A percentile compares a stretch with the other conserved stretches of the same genome.
These are phyloP conservation scores for Noccaea caerulescens DNA, from an alignment of 345 rosid genomes.

Conservation along the genomic window DNA sequence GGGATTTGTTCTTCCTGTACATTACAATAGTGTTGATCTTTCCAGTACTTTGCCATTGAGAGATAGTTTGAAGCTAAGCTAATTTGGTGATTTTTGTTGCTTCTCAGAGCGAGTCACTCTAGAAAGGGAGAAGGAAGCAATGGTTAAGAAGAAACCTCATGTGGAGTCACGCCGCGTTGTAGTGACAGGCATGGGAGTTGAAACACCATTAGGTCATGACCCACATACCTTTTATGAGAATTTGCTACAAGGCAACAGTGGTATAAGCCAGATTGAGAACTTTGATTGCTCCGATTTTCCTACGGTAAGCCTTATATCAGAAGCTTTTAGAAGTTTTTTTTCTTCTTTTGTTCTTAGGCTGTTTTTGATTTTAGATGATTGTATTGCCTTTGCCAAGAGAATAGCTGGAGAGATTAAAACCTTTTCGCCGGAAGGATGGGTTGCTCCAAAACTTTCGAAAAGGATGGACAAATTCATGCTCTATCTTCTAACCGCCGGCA, in stretches of 20 bases:
- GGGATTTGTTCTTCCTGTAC: not conserved
- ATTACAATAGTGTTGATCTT: no score
- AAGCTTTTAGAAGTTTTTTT: slow-evolving; percentile 16
- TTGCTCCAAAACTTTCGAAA: slow-evolving; percentile 83
- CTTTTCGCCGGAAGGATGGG: slow-evolving; percentile 78
- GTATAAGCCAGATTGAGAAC: slow-evolving; percentile 78
- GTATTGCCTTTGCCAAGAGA: slow-evolving; percentile 51
- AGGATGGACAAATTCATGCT: slow-evolving; percentile 97
- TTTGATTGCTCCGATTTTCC: slow-evolving; percentile 84
- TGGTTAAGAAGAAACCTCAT: slow-evolving; percentile 59
- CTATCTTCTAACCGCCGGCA: slow-evolving; percentile 87
- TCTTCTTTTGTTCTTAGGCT: not conserved
- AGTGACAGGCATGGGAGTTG: slow-evolving; percentile 95
- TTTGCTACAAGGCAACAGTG: slow-evolving; percentile 84
- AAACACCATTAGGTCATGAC: slow-evolving; percentile 83
- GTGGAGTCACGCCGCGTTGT: slow-evolving; percentile 79
- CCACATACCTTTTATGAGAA: slow-evolving; percentile 72
- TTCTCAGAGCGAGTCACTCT: slow-evolving; percentile 3
- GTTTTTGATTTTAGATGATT: not conserved
- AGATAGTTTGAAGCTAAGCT: slow-evolving; percentile 18
- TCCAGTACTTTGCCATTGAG: not conserved
- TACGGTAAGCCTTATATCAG: slow-evolving; percentile 55
- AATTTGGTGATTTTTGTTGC: not conserved
- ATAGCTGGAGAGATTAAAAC: slow-evolving; percentile 93
- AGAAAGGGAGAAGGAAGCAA: slow-evolving; percentile 63